Evolutionary conservation across 2,329 filamentous ascomycete genomes (phyloP).

Genomic region (Lecanicillium sp.): DNA sequence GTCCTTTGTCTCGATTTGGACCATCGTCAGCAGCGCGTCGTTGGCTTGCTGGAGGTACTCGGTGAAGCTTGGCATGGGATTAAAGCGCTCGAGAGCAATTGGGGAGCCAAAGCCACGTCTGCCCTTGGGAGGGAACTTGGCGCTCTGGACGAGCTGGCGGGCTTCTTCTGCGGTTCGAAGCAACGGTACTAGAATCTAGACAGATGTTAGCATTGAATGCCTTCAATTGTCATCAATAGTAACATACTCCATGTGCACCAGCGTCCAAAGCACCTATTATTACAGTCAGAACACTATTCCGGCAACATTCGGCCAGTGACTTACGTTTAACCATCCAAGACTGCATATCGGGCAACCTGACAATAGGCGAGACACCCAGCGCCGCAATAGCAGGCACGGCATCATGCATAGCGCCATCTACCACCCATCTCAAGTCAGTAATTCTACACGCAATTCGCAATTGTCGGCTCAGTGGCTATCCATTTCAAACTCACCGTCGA

Average conservation of each 20-base stretch:
- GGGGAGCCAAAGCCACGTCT: conserved; percentile 41
- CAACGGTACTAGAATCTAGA: conserved; percentile 37
- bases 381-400: conserved; percentile 44
- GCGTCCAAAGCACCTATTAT: conserved; percentile 15
- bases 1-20: conserved; percentile 60
- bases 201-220: neutral
- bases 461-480: too few species aligned
- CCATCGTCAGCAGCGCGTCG: conserved; percentile 49
- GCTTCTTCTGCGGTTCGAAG: conserved; percentile 35
- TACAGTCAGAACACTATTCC: neutral
- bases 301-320: neutral
- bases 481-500: conserved; percentile 34
- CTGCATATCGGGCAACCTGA: conserved; percentile 46
- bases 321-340: conserved; percentile 48
- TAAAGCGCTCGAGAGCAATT: conserved; percentile 34
- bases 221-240: too few species aligned
- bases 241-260: conserved; percentile 47
- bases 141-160: conserved; percentile 33
- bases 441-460: too few species aligned
- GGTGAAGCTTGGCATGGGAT: conserved; percentile 32
- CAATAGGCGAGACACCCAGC: conserved; percentile 45
- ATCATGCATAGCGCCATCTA: conserved; percentile 44
- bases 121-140: conserved; percentile 43
- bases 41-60: conserved; percentile 44
- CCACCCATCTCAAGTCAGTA: conserved; percentile 1